phyloP scores from a whole-genome alignment of 2,329 filamentous ascomycete genomes.

The Ambrosiella xylebori region DNA sequence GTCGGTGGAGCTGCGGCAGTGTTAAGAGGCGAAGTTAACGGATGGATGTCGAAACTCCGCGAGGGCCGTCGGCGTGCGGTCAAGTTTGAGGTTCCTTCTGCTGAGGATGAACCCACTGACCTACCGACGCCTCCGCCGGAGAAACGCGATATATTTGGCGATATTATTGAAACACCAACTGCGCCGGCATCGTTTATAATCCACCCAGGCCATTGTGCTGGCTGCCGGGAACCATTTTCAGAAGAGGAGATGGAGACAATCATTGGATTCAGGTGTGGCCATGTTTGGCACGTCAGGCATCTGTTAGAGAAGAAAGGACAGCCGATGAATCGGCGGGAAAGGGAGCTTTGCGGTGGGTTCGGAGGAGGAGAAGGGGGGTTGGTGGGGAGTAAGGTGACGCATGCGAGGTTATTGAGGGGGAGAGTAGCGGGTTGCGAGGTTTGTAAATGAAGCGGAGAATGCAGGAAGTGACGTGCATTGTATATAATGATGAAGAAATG shows the following conservation, averaged over 20 bases:
- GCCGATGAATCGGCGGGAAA: constrained; percentile 26
- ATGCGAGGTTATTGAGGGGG: constrained; percentile 61
- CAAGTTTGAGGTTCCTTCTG: constrained; percentile 59
- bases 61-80: constrained; percentile 69
- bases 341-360: constrained; percentile 27
- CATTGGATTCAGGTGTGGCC: constrained; percentile 65
- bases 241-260: constrained; percentile 53
- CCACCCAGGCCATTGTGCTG: constrained; percentile 40
- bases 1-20: constrained; percentile 78
- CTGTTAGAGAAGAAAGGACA: constrained; percentile 38
- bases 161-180: constrained; percentile 7
- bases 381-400: constrained; percentile 74
- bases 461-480: neutral
- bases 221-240: constrained; percentile 37
- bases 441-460: neutral
- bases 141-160: constrained; percentile 15
- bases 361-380: constrained; percentile 37
- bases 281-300: constrained; percentile 64
- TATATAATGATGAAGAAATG: neutral
- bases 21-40: constrained; percentile 68
- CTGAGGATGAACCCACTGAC: constrained; percentile 21
- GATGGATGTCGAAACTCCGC: constrained; percentile 65
- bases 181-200: constrained; percentile 20
- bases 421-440: constrained; percentile 32
- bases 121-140: constrained; percentile 15